Percentiles rank a stretch among this genome's conserved stretches.
Conservation (phyloP, 2,329 filamentous ascomycete genomes). For the Penicillium decumbens region DNA sequence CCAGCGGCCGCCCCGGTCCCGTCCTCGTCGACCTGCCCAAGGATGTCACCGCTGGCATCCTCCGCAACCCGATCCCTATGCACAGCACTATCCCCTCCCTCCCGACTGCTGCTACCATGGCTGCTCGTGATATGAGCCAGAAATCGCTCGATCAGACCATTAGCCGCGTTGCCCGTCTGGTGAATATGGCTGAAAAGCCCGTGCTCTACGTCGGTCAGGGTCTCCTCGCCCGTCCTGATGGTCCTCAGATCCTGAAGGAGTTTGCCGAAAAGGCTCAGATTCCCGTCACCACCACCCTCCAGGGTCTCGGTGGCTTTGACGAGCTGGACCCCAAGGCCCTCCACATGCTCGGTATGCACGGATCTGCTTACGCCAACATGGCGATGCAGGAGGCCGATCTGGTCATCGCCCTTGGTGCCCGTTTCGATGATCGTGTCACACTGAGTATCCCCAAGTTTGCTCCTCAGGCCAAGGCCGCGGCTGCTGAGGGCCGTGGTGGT, state of each 20-base stretch:
- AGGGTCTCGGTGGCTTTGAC: conserved; percentile 86
- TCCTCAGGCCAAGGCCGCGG: conserved; percentile 78
- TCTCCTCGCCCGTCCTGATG: conserved; percentile 73
- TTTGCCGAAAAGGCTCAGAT: conserved; percentile 87
- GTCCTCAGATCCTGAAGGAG: conserved; percentile 72
- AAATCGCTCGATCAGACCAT: conserved; percentile 71
- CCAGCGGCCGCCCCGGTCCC: conserved; percentile 84
- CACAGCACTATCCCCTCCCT: conserved; percentile 68
- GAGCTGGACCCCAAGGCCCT: conserved; percentile 90
- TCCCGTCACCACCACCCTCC: conserved; percentile 91
- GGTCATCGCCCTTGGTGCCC: conserved; percentile 87
- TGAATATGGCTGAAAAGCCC: conserved; percentile 89
- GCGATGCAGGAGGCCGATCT: conserved; percentile 95
- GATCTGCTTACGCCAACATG: conserved; percentile 95
- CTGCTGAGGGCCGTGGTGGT: conserved; percentile 77
- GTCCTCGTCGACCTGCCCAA: conserved; percentile 95
- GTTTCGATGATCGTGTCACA: conserved; percentile 96
- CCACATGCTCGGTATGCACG: conserved; percentile 99
- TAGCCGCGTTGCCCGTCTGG: conserved; percentile 68
- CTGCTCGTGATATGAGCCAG: conserved; percentile 67
- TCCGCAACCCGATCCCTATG: conserved; percentile 78
- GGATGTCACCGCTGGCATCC: conserved; percentile 82
- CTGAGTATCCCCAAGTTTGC: conserved; percentile 78
- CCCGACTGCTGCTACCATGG: conserved; percentile 79
- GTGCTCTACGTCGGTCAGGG: conserved; percentile 94